Evolutionary conservation across 768 basidiomycete genomes (phyloP).

Genomic region (Boletus subcaerulescens): DNA sequence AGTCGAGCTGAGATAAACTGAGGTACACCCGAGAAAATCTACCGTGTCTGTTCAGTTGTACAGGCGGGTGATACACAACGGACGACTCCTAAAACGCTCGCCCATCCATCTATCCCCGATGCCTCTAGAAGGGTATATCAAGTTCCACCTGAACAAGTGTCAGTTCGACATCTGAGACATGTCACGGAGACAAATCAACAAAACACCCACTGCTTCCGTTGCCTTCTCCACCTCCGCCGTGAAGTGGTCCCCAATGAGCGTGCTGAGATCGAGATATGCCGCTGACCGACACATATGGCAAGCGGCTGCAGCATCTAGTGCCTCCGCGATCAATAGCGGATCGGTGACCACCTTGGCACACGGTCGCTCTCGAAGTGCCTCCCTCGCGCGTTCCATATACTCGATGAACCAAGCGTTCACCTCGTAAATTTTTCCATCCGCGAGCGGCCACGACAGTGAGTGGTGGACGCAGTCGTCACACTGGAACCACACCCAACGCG

Average conservation of each 20-base stretch:
- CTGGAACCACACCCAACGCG: conserved; percentile 39
- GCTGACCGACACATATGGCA: conserved; percentile 31
- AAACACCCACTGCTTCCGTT: conserved; percentile 27
- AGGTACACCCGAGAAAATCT: not conserved
- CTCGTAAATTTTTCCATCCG: conserved; percentile 36
- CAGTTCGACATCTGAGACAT: conserved; percentile 7
- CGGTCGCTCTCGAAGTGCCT: conserved; percentile 30
- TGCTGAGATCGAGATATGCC: conserved; percentile 32
- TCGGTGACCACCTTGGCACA: conserved; percentile 30
- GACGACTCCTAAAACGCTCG: not conserved
- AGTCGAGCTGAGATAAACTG: not conserved
- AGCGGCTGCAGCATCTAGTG: conserved; percentile 24
- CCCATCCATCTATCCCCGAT: not conserved
- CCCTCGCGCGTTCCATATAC: conserved; percentile 33
- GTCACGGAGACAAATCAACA: not conserved
- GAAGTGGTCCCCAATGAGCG: conserved; percentile 32
- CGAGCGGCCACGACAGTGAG: conserved; percentile 32
- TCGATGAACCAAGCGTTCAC: conserved; percentile 36
- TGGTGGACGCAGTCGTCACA: conserved; percentile 37
- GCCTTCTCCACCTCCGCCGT: conserved; percentile 27
- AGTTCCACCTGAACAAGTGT: conserved; percentile 27
- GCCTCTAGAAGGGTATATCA: conserved; percentile 27
- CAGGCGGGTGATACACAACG: not conserved
- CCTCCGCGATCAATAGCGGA: conserved; percentile 31
- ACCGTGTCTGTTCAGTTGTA: conserved; percentile 2